phyloP scores from a whole-genome alignment of 1,284 basidiomycete genomes.

The Schizophyllum commune region DNA sequence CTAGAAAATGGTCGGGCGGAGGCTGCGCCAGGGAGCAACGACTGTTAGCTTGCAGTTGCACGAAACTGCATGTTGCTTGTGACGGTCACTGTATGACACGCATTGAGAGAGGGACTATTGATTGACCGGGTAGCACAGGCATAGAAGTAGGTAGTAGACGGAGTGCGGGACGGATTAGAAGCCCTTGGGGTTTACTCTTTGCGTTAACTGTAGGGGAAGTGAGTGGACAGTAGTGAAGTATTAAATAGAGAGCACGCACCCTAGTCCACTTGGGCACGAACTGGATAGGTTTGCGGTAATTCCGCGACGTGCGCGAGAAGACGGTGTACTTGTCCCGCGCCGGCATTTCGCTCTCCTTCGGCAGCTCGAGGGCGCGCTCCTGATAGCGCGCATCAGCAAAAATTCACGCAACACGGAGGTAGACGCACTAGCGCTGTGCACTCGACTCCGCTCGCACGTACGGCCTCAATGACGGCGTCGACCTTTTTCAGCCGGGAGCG shows the following conservation, averaged over 20 bases:
- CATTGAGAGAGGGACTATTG: too few relatives aligned
- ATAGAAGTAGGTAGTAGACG: background rate
- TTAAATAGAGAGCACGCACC: slow-evolving; percentile 38
- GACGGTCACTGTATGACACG: too few relatives aligned
- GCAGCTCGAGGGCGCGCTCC: slow-evolving; percentile 67
- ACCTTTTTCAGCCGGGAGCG: slow-evolving; percentile 86
- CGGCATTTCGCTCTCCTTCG: slow-evolving; percentile 85
- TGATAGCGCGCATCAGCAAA: slow-evolving; percentile 18
- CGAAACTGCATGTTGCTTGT: too few relatives aligned
- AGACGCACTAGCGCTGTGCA: slow-evolving; percentile 64
- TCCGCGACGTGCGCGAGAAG: slow-evolving; percentile 63
- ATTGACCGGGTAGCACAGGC: background rate
- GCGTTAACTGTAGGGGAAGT: slow-evolving; percentile 51
- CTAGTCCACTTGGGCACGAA: slow-evolving; percentile 94
- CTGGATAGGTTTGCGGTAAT: slow-evolving; percentile 92
- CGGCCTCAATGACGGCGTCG: slow-evolving; percentile 87
- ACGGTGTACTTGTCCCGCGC: slow-evolving; percentile 94
- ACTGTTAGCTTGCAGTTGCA: too few relatives aligned
- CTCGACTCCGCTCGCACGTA: slow-evolving; percentile 74
- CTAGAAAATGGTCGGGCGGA: too few relatives aligned
- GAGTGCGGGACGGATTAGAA: slow-evolving; percentile 45
- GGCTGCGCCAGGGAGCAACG: too few relatives aligned
- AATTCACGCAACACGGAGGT: background rate
- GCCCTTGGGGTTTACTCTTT: slow-evolving; percentile 81
- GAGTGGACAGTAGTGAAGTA: slow-evolving; percentile 3